Base-by-base conservation (phyloP, 129 eudicot genomes). In the Sambucus nigra region DNA sequence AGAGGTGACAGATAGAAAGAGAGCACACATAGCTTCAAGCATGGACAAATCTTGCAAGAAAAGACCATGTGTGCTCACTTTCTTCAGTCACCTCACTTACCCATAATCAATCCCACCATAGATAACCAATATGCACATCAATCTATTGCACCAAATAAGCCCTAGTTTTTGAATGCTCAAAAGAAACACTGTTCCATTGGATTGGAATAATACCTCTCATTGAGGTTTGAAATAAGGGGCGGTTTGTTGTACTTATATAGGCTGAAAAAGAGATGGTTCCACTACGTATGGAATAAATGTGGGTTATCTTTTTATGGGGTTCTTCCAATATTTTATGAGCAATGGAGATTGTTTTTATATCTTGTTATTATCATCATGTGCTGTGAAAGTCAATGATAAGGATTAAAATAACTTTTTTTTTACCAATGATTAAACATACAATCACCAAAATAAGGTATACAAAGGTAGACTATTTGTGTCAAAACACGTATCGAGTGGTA, bases 51-150 rank as follows among this genome's bases (percentile, higher is more conserved):
- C 77, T 76, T 78, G 79, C 87, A 80, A 64, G 70, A 71, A 76
- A 78, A 76, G 72, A 69, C 94, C 79, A 87, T 82, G 65, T 61
- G 94, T 87, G 94, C 96, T 87, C 96, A 87, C 96, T 87, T 86
- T 87, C 96, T 87, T 83, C 94, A 79, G 96, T 87, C 96, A 87
- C 81, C 94, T 47, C 85, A 84, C 63, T 60, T 75, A 68, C 87
- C 70, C 60, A n/a, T n/a, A n/a, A n/a, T n/a, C n/a, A n/a, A n/a
- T 31, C 5, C 38, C 38, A 31, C 38, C 38, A 0, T 31, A 5
- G 10, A 11, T 31, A 31, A 31, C 10, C 8, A 31, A 5, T 5
- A 5, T 31, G 38, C 5, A 31, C 38, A 31, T 31, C 38, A 6
- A 2, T 24, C 16, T 29, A 25, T 35, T 19, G 15, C 8, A 51